Base-by-base conservation (phyloP, 176 grass and related monocot species). In the Alopecurus myosuroides region DNA sequence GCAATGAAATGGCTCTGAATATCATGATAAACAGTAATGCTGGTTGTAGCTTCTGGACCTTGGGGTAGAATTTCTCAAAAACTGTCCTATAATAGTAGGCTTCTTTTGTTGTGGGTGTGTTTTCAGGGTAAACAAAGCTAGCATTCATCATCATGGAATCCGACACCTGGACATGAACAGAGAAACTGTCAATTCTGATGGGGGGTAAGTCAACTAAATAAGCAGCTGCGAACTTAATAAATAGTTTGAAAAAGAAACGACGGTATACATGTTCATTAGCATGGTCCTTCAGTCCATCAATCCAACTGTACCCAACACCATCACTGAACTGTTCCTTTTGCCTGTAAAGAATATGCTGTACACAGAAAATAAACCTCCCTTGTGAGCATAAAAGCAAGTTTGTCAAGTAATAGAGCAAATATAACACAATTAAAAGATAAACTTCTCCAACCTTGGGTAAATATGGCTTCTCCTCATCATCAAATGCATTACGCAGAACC, bases 271-370 rank as follows among this genome's bases (percentile, higher is more conserved):
- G 89, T 91, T 94, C 52, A 61, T 80, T 91, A 65, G 97, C 91
- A 89, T 99, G 89, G 82, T 96, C 91, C 83, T 96, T 99, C 84
- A 99, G 79, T 31, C 94, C 91, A 88, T 99, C 97, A 53, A 99
- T 99, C 97, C 97, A 99, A 88, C 94, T 94, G 83, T 99, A 99
- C 12, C 97, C 97, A 17, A 99, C 97, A 48, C 94, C 94, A 84
- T 99, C 97, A 74, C 97, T 99, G 84, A 99, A 99, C 82, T 99
- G 97, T 68, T 99, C 97, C 91, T 99, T 99, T 46, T 99, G 97
- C 81, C 97, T 90, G 79, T 99, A 99, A 30, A 99, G 89, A 80
- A 99, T 99, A 58, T 97, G 97, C 97, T 99, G 70, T 68, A 49
- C 41, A 77, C 29, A 90, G 70, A 84, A 87, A 88, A 80, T 40